phyloP scores from a whole-genome alignment of 345 rosid genomes.

The Gossypium arboreum region DNA sequence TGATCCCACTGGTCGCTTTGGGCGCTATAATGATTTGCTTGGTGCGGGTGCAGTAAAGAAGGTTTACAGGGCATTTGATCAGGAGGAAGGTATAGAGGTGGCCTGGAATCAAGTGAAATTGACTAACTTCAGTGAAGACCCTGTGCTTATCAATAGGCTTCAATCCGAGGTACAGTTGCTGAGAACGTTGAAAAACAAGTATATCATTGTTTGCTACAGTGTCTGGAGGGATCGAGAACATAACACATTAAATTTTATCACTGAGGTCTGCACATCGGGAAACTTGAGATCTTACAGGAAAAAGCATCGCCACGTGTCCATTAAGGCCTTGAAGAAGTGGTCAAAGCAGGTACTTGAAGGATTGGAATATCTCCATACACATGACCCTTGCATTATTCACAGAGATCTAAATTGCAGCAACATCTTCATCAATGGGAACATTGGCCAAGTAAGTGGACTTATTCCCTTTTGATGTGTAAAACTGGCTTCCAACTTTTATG shows the following conservation, averaged over 20 bases:
- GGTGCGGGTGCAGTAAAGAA: conserved; percentile 66
- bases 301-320: conserved; percentile 64
- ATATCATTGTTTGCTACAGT: conserved; percentile 56
- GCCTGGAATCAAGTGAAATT: conserved; percentile 72
- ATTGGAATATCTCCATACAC: conserved; percentile 57
- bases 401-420: conserved; percentile 69
- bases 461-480: neutral
- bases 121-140: conserved; percentile 45
- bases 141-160: conserved; percentile 46
- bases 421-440: conserved; percentile 64
- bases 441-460: conserved; percentile 42
- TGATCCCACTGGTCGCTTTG: conserved; percentile 61
- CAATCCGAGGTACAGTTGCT: conserved; percentile 61
- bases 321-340: conserved; percentile 73
- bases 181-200: conserved; percentile 48
- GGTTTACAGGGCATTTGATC: conserved; percentile 73
- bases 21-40: conserved; percentile 52
- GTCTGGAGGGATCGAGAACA: conserved; percentile 52
- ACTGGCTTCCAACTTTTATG: neutral
- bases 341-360: conserved; percentile 62
- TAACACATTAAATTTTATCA: conserved; percentile 55
- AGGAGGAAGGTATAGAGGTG: conserved; percentile 71
- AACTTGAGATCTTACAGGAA: conserved; percentile 56
- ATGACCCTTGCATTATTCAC: conserved; percentile 67
- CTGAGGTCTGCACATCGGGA: conserved; percentile 71